These are phyloP conservation scores for Pichia occidentalis DNA, from an alignment of 805 yeast species.

Conservation along the genomic window DNA sequence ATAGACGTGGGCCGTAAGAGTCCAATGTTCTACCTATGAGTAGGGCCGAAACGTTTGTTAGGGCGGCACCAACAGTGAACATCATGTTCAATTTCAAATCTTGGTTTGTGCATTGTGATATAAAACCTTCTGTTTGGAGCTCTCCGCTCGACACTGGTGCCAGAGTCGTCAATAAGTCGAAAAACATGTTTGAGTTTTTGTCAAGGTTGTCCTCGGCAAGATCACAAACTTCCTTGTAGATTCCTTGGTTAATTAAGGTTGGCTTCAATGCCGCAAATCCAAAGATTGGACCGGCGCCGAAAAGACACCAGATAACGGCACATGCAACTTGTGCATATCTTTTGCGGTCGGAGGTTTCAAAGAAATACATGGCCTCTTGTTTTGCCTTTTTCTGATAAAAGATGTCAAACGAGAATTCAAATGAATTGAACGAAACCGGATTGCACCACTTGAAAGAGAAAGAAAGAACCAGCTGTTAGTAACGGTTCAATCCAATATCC, in stretches of 20 bases:
- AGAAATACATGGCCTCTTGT: conserved; percentile 31
- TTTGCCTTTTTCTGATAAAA: no score
- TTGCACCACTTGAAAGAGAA: no score
- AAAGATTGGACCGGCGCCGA: conserved; percentile 53
- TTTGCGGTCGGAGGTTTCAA: conserved; percentile 25
- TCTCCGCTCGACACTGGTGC: conserved; percentile 9
- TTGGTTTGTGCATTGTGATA: conserved; percentile 43
- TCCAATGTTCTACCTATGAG: conserved; percentile 45
- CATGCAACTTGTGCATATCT: conserved; percentile 39
- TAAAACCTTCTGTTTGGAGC: conserved; percentile 21
- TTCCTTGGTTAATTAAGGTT: conserved; percentile 40
- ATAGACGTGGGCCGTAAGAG: conserved; percentile 43
- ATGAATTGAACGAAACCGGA: no score
- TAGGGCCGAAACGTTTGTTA: conserved; percentile 49
- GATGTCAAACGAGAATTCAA: no score
- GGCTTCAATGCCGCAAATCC: conserved; percentile 59
- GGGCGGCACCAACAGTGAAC: conserved; percentile 52
- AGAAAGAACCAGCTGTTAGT: no score
- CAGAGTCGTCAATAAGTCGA: background rate
- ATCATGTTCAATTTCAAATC: conserved; percentile 51
- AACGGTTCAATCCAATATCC: no score
- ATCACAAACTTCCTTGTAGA: conserved; percentile 38
- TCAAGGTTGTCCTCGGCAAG: conserved; percentile 12
- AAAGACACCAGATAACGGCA: conserved; percentile 49
- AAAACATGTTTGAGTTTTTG: background rate